These are phyloP conservation scores for Pisolithus sp. DNA, from an alignment of 768 basidiomycete genomes.

Conservation along the genomic window DNA sequence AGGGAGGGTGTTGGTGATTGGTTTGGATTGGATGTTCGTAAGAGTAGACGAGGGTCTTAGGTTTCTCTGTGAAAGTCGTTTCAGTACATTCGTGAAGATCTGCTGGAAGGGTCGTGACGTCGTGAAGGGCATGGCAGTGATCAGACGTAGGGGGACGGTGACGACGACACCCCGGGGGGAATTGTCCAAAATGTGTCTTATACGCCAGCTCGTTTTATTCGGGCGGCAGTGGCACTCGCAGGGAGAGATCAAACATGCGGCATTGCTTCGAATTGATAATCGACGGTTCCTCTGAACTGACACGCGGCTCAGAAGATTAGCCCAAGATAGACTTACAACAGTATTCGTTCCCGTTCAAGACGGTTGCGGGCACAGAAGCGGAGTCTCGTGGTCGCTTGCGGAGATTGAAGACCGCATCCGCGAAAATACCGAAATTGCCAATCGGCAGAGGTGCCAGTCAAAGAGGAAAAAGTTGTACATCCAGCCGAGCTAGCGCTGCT, in stretches of 20 bases:
- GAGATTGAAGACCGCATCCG: not conserved
- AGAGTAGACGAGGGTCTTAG: not conserved
- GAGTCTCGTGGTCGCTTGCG: not conserved
- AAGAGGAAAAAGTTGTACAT: too few relatives aligned
- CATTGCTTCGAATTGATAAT: not conserved
- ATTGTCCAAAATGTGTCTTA: not conserved
- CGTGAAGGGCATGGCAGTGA: constrained; percentile 5
- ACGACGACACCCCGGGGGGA: not conserved
- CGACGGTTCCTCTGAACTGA: not conserved
- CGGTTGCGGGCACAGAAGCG: not conserved
- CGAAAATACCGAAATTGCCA: not conserved
- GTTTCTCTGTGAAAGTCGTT: not conserved
- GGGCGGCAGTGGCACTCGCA: not conserved
- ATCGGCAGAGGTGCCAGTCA: too few relatives aligned
- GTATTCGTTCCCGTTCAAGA: not conserved
- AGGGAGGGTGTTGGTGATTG: not conserved
- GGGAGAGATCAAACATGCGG: not conserved
- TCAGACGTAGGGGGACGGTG: not conserved
- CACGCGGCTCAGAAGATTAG: not conserved
- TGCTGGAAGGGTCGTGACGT: constrained; percentile 3
- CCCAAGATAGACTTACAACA: not conserved
- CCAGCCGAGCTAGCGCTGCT: too few relatives aligned
- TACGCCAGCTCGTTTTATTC: not conserved
- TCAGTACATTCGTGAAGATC: constrained; percentile 1
- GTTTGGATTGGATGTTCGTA: not conserved